Evolutionary conservation across 495 filamentous ascomycete genomes (phyloP).

Genomic region (Hypoxylon crocopeplum): DNA sequence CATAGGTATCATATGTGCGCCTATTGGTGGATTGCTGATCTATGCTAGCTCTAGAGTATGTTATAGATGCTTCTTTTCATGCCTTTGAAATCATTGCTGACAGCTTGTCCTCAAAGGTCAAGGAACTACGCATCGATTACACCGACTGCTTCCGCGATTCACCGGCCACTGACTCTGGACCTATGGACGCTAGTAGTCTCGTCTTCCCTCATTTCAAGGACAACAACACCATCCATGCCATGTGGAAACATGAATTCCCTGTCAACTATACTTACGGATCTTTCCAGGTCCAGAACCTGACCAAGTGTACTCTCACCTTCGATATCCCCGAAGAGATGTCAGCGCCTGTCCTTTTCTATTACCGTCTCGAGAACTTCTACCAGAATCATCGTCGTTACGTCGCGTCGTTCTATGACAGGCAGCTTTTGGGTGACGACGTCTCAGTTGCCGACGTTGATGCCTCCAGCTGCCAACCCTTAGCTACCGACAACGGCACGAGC

Average conservation of each 20-base stretch:
- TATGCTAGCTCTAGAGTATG: conserved; percentile 79
- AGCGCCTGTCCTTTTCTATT: conserved; percentile 88
- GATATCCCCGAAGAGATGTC: conserved; percentile 76
- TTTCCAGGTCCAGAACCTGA: conserved; percentile 27
- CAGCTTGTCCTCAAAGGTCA: conserved; percentile 65
- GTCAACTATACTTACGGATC: conserved; percentile 32
- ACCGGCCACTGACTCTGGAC: conserved; percentile 42
- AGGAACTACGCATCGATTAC: conserved; percentile 91
- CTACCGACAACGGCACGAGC: conserved; percentile 51
- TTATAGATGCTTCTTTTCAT: background rate
- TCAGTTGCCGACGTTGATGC: conserved; percentile 64
- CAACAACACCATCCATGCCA: conserved; percentile 42
- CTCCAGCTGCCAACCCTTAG: conserved; percentile 78
- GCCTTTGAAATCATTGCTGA: background rate
- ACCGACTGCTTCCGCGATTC: conserved; percentile 70
- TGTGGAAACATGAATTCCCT: conserved; percentile 39
- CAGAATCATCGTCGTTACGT: conserved; percentile 99
- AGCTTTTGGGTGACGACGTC: conserved; percentile 77
- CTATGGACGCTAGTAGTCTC: conserved; percentile 61
- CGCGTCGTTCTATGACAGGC: conserved; percentile 80
- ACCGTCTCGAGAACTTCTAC: conserved; percentile 97
- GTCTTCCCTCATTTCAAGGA: conserved; percentile 73
- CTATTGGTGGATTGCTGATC: conserved; percentile 82
- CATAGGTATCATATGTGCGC: conserved; percentile 85
- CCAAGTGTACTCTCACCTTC: conserved; percentile 74